Conservation (phyloP, 2,329 filamentous ascomycete species). For the Cryphonectria radicalis region DNA sequence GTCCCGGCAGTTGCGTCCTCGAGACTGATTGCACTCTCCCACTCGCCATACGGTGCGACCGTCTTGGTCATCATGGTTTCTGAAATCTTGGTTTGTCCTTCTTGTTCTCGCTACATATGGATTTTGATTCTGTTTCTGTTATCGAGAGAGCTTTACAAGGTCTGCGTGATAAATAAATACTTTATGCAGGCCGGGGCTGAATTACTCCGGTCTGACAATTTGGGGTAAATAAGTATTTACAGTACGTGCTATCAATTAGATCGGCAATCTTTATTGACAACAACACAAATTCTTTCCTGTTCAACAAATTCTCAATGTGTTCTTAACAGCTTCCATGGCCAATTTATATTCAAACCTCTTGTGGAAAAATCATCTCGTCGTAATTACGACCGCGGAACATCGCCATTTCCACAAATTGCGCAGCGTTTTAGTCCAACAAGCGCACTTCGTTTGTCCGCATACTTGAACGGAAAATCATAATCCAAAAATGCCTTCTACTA, state of each 20-base stretch:
- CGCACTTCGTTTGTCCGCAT: background rate
- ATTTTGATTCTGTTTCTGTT: background rate
- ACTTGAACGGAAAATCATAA: background rate
- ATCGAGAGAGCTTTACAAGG: background rate
- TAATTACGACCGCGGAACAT: no score
- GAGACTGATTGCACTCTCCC: constrained; percentile 45
- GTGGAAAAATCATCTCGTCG: background rate
- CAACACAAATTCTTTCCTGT: background rate
- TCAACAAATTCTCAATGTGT: background rate
- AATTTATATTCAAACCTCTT: background rate
- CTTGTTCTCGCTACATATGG: background rate
- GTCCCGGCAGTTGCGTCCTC: constrained; percentile 44
- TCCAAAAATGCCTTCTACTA: no score
- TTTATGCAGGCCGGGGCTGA: background rate
- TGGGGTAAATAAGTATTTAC: background rate
- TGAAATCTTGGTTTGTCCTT: background rate
- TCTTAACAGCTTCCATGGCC: background rate
- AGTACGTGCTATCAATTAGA: no score
- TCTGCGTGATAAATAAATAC: background rate
- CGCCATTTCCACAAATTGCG: background rate
- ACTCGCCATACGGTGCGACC: constrained; percentile 43
- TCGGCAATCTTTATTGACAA: no score
- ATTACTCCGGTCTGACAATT: background rate
- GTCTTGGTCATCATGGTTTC: constrained; percentile 34
- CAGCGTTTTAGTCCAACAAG: background rate